Evolutionary conservation across 805 yeast genomes (phyloP).

Genomic region (Saccharomycopsis sp.): DNA sequence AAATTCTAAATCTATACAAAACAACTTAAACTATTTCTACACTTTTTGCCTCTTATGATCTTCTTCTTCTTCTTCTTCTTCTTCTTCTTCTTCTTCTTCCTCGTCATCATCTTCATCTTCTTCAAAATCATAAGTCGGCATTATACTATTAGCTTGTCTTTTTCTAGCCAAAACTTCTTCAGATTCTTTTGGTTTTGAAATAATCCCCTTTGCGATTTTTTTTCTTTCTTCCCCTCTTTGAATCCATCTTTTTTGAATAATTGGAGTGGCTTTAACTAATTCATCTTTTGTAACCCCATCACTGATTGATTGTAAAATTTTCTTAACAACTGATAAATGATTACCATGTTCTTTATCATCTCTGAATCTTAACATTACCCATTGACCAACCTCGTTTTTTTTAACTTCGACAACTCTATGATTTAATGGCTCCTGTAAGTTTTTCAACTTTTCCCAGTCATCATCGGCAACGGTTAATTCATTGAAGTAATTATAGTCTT

Average conservation of each 20-base stretch:
- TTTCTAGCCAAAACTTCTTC: constrained; percentile 8
- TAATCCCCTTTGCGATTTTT: constrained; percentile 8
- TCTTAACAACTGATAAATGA: constrained; percentile 69
- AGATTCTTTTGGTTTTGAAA: neutral
- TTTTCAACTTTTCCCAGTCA: constrained; percentile 74
- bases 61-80: neutral
- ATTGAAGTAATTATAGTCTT: constrained; percentile 54
- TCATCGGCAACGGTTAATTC: constrained; percentile 51
- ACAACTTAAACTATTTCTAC: neutral
- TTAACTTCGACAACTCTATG: constrained; percentile 84
- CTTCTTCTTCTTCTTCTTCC: constrained; percentile 11
- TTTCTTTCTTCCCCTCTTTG: constrained; percentile 32
- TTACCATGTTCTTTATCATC: constrained; percentile 90
- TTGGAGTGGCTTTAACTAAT: constrained; percentile 43
- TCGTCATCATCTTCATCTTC: constrained; percentile 22
- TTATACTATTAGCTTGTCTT: constrained; percentile 22
- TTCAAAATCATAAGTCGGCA: constrained; percentile 34
- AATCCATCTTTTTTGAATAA: constrained; percentile 54
- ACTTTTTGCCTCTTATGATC: neutral
- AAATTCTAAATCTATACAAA: too few species aligned
- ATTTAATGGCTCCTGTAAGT: constrained; percentile 67
- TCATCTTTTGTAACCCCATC: constrained; percentile 83
- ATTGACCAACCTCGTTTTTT: constrained; percentile 49
- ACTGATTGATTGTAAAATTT: constrained; percentile 71
- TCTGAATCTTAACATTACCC: constrained; percentile 83